Conservation (phyloP, 805 yeast genomes). For the Candida pseudoglaebosa region DNA sequence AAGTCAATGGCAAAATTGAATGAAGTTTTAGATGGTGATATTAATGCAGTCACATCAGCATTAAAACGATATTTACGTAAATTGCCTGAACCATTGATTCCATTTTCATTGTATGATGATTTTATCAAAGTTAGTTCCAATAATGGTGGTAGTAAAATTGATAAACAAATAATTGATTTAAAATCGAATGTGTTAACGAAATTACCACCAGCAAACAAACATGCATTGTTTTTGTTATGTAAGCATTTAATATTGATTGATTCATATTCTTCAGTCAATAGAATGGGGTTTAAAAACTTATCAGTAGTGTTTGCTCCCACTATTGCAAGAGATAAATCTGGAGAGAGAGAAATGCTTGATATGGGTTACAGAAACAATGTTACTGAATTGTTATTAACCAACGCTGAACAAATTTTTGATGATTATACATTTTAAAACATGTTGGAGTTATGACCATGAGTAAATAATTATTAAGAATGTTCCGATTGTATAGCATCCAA, state of each 20-base stretch:
- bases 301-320: slow-evolving; percentile 96
- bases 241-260: slow-evolving; percentile 65
- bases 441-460: too few species aligned
- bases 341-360: slow-evolving; percentile 80
- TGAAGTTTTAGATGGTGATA: slow-evolving; percentile 56
- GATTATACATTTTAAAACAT: slow-evolving; percentile 9
- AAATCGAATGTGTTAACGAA: slow-evolving; percentile 36
- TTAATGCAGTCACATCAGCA: slow-evolving; percentile 82
- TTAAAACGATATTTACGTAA: slow-evolving; percentile 82
- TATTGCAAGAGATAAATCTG: slow-evolving; percentile 69
- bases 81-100: slow-evolving; percentile 80
- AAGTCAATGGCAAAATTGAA: slow-evolving; percentile 26
- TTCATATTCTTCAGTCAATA: slow-evolving; percentile 49
- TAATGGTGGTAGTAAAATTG: slow-evolving; percentile 16
- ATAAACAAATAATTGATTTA: slow-evolving; percentile 41
- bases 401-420: slow-evolving; percentile 39
- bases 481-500: too few species aligned
- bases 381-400: slow-evolving; percentile 64
- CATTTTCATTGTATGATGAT: slow-evolving; percentile 62
- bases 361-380: slow-evolving; percentile 76
- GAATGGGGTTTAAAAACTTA: slow-evolving; percentile 80
- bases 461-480: too few species aligned
- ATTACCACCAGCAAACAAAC: slow-evolving; percentile 67
- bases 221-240: slow-evolving; percentile 52
- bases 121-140: slow-evolving; percentile 52